These are phyloP conservation scores for Lophiostoma macrostomum DNA, from an alignment of 495 filamentous ascomycete species.

Conservation along the genomic window DNA sequence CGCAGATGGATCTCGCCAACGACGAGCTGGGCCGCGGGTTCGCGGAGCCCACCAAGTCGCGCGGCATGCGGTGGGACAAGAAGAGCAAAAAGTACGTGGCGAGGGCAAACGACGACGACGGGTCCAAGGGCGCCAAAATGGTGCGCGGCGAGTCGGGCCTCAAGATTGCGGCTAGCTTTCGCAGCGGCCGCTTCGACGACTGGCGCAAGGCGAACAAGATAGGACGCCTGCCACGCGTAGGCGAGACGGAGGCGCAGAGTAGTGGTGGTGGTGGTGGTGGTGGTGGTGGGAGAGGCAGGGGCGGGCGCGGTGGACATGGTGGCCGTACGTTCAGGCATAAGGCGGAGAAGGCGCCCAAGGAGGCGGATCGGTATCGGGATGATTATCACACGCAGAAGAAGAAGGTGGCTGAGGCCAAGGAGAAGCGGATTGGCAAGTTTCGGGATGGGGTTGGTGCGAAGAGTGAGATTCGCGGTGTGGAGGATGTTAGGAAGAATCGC, in stretches of 20 bases:
- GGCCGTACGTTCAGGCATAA: conserved; percentile 71
- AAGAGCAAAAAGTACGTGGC: conserved; percentile 92
- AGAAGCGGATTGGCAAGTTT: conserved; percentile 73
- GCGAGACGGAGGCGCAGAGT: conserved; percentile 66
- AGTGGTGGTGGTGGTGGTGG: no score
- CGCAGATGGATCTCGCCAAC: conserved; percentile 82
- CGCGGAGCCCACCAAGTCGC: conserved; percentile 62
- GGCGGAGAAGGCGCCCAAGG: conserved; percentile 81
- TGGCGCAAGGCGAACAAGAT: conserved; percentile 87
- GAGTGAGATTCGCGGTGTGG: conserved; percentile 74
- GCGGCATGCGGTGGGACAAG: conserved; percentile 92
- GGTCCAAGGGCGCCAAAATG: conserved; percentile 76
- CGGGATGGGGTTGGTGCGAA: conserved; percentile 63
- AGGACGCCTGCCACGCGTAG: conserved; percentile 70
- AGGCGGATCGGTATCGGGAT: conserved; percentile 81
- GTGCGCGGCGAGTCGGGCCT: conserved; percentile 88
- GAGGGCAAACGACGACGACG: conserved; percentile 88
- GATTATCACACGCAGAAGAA: conserved; percentile 91
- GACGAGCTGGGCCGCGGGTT: conserved; percentile 76
- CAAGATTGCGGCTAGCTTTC: conserved; percentile 92
- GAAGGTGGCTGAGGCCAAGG: conserved; percentile 79
- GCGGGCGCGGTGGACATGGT: no score
- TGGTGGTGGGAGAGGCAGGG: no score
- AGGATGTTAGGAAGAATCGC: conserved; percentile 81
- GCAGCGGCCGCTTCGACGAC: conserved; percentile 85